Percentiles rank a stretch among this genome's conserved stretches.
Conservation (phyloP, 306 rosid species). For the Medicago lupulina region DNA sequence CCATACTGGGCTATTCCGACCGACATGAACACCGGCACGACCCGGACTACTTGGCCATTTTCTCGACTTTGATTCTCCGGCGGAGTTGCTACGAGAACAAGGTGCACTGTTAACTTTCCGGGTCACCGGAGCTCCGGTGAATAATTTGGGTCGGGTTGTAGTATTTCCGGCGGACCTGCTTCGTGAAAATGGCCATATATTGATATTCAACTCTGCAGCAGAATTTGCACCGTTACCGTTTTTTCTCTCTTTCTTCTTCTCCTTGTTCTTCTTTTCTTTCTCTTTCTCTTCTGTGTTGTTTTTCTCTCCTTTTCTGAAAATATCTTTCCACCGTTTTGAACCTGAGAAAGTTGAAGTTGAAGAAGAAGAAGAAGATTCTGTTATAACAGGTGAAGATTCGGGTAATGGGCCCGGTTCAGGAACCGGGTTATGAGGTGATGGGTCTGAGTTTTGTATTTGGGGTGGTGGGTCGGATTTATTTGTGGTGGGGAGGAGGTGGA, state of each 20-base stretch:
- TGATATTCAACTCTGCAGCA: constrained; percentile 86
- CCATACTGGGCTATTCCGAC: constrained; percentile 96
- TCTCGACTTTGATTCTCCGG: constrained; percentile 88
- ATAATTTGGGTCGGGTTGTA: constrained; percentile 61
- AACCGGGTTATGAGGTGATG: constrained; percentile 27
- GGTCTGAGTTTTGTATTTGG: constrained; percentile 15
- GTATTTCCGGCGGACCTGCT: constrained; percentile 94
- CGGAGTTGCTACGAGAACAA: constrained; percentile 92
- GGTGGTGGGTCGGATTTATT: constrained; percentile 17
- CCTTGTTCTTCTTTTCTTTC: constrained; percentile 35
- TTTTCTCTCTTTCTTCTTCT: constrained; percentile 60
- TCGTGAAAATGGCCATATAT: constrained; percentile 92
- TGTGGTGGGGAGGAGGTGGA: constrained; percentile 53
- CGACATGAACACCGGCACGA: constrained; percentile 78
- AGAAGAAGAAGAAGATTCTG: constrained; percentile 35
- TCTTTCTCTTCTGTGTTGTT: constrained; percentile 50
- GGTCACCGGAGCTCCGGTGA: constrained; percentile 56
- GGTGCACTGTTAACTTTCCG: constrained; percentile 95
- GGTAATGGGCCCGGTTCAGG: constrained; percentile 18
- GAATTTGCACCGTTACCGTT: constrained; percentile 44
- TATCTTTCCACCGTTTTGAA: constrained; percentile 89
- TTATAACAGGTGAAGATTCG: constrained; percentile 37
- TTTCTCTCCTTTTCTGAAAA: constrained; percentile 72
- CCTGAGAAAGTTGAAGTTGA: constrained; percentile 46
- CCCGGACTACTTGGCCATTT: constrained; percentile 93